phyloP scores from a whole-genome alignment of 2,329 filamentous ascomycete genomes.

The Fusarium torulosum region DNA sequence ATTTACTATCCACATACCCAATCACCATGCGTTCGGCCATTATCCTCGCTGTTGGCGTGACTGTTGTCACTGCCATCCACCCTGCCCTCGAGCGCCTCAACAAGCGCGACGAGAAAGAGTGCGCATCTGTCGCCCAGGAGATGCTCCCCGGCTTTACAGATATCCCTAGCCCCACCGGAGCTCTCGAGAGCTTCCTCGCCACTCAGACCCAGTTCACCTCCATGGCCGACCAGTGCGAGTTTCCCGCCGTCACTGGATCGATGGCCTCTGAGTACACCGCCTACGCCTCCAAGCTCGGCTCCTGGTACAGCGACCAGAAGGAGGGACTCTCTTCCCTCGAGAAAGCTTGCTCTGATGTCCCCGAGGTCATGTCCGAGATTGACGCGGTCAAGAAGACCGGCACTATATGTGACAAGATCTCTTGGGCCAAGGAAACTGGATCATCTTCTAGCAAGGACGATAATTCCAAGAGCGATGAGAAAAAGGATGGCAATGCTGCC shows the following conservation, averaged over 20 bases:
- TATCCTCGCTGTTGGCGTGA: conserved; percentile 26
- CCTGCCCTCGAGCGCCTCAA: conserved; percentile 21
- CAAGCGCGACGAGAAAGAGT: conserved; percentile 40
- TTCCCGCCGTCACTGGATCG: conserved; percentile 48
- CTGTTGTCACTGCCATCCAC: conserved; percentile 20
- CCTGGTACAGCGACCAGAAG: conserved; percentile 42
- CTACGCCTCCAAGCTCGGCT: conserved; percentile 38
- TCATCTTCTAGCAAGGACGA: conserved; percentile 14
- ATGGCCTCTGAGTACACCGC: conserved; percentile 47
- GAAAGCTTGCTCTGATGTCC: conserved; percentile 49
- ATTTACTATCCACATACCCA: neutral
- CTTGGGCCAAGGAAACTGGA: conserved; percentile 30
- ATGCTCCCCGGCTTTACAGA: conserved; percentile 40
- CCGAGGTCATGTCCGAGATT: conserved; percentile 33
- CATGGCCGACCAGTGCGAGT: conserved; percentile 41
- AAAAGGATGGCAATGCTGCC: conserved; percentile 9
- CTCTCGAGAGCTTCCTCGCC: conserved; percentile 40
- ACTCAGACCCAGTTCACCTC: conserved; percentile 37
- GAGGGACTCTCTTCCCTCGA: conserved; percentile 38
- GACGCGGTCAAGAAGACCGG: neutral
- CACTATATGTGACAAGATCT: conserved; percentile 24
- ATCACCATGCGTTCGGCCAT: conserved; percentile 27
- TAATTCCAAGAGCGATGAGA: conserved; percentile 4
- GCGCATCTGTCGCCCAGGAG: conserved; percentile 34
- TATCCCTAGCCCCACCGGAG: conserved; percentile 35